phyloP scores from a whole-genome alignment of 148 eudicot genomes.

The Arbutus unedo region DNA sequence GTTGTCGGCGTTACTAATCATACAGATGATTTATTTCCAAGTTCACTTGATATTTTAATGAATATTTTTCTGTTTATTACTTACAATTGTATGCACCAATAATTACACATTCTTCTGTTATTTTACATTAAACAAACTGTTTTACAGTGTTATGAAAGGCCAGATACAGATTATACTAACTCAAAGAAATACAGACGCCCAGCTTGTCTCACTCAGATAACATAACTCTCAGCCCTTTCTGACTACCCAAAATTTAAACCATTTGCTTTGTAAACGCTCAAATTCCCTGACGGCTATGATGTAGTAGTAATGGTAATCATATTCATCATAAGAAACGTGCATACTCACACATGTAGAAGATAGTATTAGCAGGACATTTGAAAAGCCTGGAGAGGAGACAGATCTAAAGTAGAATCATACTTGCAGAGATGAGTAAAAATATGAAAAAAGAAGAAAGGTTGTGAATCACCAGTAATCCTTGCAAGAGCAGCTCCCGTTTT shows the following conservation, averaged over 20 bases:
- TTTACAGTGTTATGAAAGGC: no score
- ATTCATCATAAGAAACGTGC: background rate
- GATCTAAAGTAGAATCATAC: background rate
- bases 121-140: no score
- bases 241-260: background rate
- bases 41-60: no score
- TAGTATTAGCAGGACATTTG: background rate
- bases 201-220: background rate
- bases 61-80: no score
- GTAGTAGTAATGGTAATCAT: background rate
- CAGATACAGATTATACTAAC: background rate
- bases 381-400: background rate
- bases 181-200: background rate
- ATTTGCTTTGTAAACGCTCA: background rate
- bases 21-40: no score
- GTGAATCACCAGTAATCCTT: conserved; percentile 28
- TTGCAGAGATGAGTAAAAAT: background rate
- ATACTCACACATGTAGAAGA: background rate
- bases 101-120: no score
- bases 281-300: background rate
- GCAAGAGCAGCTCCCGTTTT: conserved; percentile 32
- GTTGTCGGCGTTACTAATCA: no score
- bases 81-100: no score
- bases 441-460: background rate
- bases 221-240: background rate